A percentile compares a stretch with the other conserved stretches of the same genome.
Conservation (phyloP, 306 rosid species). For the Quercus parvula region DNA sequence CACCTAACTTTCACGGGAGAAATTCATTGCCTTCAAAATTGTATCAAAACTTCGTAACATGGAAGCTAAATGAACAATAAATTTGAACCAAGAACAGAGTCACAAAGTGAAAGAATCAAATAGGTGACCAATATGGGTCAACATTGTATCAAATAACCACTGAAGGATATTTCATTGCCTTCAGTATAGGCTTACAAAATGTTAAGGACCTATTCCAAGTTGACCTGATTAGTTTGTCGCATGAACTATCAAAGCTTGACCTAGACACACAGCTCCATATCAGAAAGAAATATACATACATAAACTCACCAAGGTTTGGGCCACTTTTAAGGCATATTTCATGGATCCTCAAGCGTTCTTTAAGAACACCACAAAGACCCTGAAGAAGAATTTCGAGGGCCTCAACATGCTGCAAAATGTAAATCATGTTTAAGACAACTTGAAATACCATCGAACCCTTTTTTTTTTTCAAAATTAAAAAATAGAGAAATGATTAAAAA, state of each 20-base stretch:
- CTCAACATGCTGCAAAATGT: slow-evolving; percentile 79
- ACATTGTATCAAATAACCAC: neutral
- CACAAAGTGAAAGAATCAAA: slow-evolving; percentile 6
- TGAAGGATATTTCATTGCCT: slow-evolving; percentile 1
- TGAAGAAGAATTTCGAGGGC: slow-evolving; percentile 97
- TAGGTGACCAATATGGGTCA: slow-evolving; percentile 1
- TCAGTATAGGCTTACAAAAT: neutral
- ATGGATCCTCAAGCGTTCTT: slow-evolving; percentile 76
- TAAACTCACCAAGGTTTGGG: slow-evolving; percentile 66
- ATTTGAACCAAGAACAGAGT: neutral
- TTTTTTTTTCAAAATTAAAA: neutral
- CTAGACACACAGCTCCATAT: neutral
- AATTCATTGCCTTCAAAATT: too few relatives aligned
- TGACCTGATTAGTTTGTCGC: neutral
- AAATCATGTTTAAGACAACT: slow-evolving; percentile 18
- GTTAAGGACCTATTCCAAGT: neutral
- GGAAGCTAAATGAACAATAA: neutral
- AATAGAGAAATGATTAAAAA: neutral
- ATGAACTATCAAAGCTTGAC: neutral
- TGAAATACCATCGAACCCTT: neutral
- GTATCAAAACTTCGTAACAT: neutral
- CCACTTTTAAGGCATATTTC: slow-evolving; percentile 87
- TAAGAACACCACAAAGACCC: slow-evolving; percentile 89
- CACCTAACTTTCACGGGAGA: neutral
- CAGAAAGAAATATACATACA: neutral